These are phyloP conservation scores for Cicer pinnatifidum DNA, from an alignment of 306 rosid genomes.

Conservation along the genomic window DNA sequence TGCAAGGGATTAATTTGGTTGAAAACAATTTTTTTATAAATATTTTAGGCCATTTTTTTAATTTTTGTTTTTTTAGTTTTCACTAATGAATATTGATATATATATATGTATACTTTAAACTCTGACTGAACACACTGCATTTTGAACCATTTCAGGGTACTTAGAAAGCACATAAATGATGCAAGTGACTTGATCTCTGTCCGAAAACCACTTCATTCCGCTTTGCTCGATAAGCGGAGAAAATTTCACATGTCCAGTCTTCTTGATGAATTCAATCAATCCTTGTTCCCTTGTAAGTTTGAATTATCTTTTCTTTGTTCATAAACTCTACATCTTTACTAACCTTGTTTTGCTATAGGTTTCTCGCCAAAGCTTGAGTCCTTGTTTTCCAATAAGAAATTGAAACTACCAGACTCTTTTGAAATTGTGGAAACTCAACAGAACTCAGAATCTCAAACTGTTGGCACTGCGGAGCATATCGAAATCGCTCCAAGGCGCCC, in stretches of 20 bases:
- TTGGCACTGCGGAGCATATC: constrained; percentile 42
- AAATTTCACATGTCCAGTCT: constrained; percentile 47
- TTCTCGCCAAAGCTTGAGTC: constrained; percentile 51
- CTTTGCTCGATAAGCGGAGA: constrained; percentile 50
- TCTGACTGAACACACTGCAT: constrained; percentile 11
- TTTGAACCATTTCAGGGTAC: constrained; percentile 57
- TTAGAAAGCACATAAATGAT: constrained; percentile 55
- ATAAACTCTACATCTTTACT: constrained; percentile 37
- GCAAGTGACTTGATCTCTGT: constrained; percentile 61
- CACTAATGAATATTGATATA: background rate
- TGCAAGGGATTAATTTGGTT: no score
- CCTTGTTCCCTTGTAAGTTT: constrained; percentile 71
- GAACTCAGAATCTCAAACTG: constrained; percentile 48
- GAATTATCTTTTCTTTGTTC: constrained; percentile 28
- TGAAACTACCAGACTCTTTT: constrained; percentile 45
- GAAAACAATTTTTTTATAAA: no score
- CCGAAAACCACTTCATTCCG: constrained; percentile 52
- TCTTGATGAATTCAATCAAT: constrained; percentile 56
- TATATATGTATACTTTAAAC: constrained; percentile 13
- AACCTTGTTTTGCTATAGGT: constrained; percentile 56
- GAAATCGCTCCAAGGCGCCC: constrained; percentile 50
- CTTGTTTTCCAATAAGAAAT: constrained; percentile 50
- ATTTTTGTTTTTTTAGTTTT: background rate
- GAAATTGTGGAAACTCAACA: constrained; percentile 41
- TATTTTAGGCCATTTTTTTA: background rate